These are phyloP conservation scores for Pulveroboletus sp. DNA, from an alignment of 768 basidiomycete genomes.

Conservation along the genomic window DNA sequence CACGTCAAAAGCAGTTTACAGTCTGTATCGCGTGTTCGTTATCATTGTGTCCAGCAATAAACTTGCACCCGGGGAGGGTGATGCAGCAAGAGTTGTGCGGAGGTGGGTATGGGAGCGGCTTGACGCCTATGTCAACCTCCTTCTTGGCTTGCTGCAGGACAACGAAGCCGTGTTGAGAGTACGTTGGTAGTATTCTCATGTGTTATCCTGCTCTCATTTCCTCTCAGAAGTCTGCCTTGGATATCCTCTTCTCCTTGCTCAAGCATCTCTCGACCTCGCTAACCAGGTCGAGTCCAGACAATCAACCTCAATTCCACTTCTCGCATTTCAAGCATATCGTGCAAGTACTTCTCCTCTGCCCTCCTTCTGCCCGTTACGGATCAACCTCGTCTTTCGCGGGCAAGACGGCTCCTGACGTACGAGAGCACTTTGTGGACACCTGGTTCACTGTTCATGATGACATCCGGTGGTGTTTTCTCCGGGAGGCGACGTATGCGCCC, in stretches of 20 bases:
- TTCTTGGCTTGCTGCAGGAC: slow-evolving; percentile 69
- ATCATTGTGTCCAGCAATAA: slow-evolving; percentile 55
- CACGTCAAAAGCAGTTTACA: slow-evolving; percentile 74
- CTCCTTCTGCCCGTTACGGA: slow-evolving; percentile 38
- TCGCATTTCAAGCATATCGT: slow-evolving; percentile 65
- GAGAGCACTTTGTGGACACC: slow-evolving; percentile 57
- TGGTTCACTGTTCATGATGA: slow-evolving; percentile 81
- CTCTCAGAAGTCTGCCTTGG: slow-evolving; percentile 58
- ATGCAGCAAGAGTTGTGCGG: slow-evolving; percentile 56
- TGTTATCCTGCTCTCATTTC: slow-evolving; percentile 2
- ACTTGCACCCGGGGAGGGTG: slow-evolving; percentile 45
- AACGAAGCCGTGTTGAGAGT: slow-evolving; percentile 74
- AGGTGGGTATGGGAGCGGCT: slow-evolving; percentile 78
- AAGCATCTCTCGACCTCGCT: slow-evolving; percentile 71
- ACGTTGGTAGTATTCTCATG: slow-evolving; percentile 23
- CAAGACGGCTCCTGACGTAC: slow-evolving; percentile 53
- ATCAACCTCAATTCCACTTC: slow-evolving; percentile 61
- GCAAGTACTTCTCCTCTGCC: slow-evolving; percentile 56
- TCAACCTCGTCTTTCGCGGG: slow-evolving; percentile 26
- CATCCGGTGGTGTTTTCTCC: slow-evolving; percentile 84
- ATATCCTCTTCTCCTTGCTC: slow-evolving; percentile 72
- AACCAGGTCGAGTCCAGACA: slow-evolving; percentile 38
- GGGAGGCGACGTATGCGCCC: slow-evolving; percentile 62
- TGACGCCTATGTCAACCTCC: slow-evolving; percentile 61
- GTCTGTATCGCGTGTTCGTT: slow-evolving; percentile 75